These are phyloP conservation scores for Tolypocladium endophyticum DNA, from an alignment of 2,329 filamentous ascomycete genomes.

Conservation along the genomic window DNA sequence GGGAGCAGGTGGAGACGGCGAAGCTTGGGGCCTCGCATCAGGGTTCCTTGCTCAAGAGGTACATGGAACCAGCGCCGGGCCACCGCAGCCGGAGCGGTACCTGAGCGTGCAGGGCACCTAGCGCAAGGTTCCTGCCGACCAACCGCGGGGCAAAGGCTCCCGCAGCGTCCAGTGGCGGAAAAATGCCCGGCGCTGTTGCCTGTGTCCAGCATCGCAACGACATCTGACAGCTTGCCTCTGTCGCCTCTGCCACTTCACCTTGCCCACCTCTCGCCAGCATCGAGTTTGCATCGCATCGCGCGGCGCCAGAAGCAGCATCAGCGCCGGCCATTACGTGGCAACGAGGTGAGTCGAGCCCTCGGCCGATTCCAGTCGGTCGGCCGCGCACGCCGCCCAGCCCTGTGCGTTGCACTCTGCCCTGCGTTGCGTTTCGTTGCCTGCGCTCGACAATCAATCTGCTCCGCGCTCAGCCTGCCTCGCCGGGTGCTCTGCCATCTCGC, in stretches of 20 bases:
- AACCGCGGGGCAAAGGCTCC: not conserved
- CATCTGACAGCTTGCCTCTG: not conserved
- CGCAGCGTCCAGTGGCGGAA: not conserved
- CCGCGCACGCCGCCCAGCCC: not conserved
- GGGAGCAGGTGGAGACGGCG: not conserved
- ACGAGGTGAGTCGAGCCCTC: not conserved
- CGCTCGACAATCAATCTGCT: not conserved
- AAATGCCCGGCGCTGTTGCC: not conserved
- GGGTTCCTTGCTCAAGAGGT: not conserved
- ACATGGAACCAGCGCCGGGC: not conserved
- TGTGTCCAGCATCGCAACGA: not conserved
- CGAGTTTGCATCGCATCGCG: not conserved
- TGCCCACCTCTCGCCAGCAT: not conserved
- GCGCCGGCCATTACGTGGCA: not conserved
- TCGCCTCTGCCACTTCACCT: not conserved
- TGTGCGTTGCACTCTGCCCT: not conserved
- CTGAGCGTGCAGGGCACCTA: accelerated
- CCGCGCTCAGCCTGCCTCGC: not conserved
- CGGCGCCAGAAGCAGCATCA: not conserved
- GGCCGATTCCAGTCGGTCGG: not conserved
- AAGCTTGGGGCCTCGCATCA: not conserved
- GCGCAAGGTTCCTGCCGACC: not conserved
- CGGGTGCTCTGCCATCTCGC: not conserved
- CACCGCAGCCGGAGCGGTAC: not conserved
- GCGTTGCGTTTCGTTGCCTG: not conserved